Conservation (phyloP, 768 basidiomycete species). For the Lactarius quietus region DNA sequence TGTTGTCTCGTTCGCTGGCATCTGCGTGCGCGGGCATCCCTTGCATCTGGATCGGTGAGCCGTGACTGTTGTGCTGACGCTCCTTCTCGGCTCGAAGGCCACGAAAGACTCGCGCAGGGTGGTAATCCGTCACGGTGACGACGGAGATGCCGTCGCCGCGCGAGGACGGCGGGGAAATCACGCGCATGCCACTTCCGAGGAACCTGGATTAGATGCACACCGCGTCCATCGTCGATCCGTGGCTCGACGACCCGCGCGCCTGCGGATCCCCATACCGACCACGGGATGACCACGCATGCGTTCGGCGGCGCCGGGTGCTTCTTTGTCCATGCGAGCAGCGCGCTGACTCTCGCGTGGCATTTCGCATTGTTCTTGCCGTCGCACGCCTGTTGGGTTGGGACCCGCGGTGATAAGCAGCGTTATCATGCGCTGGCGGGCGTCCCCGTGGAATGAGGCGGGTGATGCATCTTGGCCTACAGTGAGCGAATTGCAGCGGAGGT, state of each 20-base stretch:
- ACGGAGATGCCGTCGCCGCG: neutral
- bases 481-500: conserved; percentile 3
- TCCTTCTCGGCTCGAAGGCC: neutral
- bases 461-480: neutral
- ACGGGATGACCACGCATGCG: conserved; percentile 10
- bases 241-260: conserved; percentile 2
- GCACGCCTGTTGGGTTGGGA: neutral
- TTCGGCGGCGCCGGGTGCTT: conserved; percentile 9
- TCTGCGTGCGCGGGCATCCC: neutral
- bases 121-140: conserved; percentile 10
- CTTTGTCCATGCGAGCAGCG: conserved; percentile 8
- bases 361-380: neutral
- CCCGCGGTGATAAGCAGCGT: neutral
- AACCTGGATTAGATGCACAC: conserved; percentile 9
- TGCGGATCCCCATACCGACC: conserved; percentile 3
- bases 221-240: neutral
- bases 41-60: neutral
- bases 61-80: neutral
- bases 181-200: conserved; percentile 8
- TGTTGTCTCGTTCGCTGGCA: neutral
- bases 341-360: neutral
- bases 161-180: neutral
- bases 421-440: neutral
- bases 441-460: neutral
- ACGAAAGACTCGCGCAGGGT: conserved; percentile 7